A percentile compares a stretch with the other conserved stretches of the same genome.
phyloP scores from a whole-genome alignment of 2,329 filamentous ascomycete species.

The Pestalotiopsis sp. region DNA sequence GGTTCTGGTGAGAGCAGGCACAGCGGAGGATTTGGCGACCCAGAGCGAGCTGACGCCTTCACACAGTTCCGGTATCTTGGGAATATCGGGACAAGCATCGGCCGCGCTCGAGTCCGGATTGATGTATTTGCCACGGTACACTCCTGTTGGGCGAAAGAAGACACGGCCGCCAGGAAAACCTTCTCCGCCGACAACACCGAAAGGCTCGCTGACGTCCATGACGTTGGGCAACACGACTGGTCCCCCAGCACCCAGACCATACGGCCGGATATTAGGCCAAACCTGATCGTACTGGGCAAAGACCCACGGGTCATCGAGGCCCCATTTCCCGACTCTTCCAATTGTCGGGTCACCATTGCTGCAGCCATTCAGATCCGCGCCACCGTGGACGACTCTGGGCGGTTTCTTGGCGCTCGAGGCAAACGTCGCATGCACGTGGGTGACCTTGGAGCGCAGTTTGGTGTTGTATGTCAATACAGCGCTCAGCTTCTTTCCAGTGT shows the following conservation, averaged over 20 bases:
- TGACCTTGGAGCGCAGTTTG: constrained; percentile 77
- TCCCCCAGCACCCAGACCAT: constrained; percentile 73
- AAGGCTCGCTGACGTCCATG: constrained; percentile 87
- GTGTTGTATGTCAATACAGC: constrained; percentile 86
- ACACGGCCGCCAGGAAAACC: constrained; percentile 81
- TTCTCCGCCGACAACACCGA: constrained; percentile 83
- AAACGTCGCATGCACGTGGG: constrained; percentile 79
- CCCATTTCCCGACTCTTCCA: constrained; percentile 82
- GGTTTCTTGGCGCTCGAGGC: constrained; percentile 69
- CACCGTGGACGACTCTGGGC: constrained; percentile 81
- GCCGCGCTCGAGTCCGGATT: constrained; percentile 61
- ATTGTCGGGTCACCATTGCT: constrained; percentile 79
- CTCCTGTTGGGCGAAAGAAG: constrained; percentile 75
- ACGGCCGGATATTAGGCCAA: constrained; percentile 72
- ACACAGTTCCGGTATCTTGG: constrained; percentile 68
- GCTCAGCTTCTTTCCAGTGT: constrained; percentile 65
- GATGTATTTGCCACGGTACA: constrained; percentile 78
- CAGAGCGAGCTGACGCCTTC: constrained; percentile 81
- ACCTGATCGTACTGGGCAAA: constrained; percentile 80
- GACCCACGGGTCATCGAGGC: constrained; percentile 72
- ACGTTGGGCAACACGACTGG: constrained; percentile 80
- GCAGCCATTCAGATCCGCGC: constrained; percentile 76
- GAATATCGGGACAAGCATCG: constrained; percentile 72
- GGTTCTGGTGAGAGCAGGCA: constrained; percentile 74
- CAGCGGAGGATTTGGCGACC: constrained; percentile 80